Evolutionary conservation across 164 flowering plant species (phyloP).

Genomic region (Saururus chinensis): DNA sequence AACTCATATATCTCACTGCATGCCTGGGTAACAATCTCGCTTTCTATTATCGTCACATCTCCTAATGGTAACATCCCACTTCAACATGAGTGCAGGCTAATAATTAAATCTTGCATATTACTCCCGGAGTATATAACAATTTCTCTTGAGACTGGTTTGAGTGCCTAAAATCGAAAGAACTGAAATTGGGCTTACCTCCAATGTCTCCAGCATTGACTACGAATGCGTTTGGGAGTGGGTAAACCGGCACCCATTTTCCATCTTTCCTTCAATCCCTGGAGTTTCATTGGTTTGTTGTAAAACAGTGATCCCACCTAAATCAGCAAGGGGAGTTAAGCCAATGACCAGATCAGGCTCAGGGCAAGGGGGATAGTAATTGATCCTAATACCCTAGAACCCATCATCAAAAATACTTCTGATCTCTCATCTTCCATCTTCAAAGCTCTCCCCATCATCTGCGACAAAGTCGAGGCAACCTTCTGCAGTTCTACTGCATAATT

Average conservation of each 20-base stretch:
- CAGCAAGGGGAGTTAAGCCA: slow-evolving; percentile 39
- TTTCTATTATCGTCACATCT: no score
- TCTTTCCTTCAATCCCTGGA: slow-evolving; percentile 32
- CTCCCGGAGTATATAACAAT: no score
- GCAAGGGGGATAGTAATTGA: slow-evolving; percentile 34
- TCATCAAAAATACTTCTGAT: slow-evolving; percentile 15
- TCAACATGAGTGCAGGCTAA: no score
- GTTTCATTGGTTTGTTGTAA: slow-evolving; percentile 32
- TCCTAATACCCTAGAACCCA: no score
- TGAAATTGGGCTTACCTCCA: slow-evolving; percentile 26
- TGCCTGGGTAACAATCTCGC: no score
- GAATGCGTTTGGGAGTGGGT: slow-evolving; percentile 27
- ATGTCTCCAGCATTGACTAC: slow-evolving; percentile 36
- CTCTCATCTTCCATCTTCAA: slow-evolving; percentile 17
- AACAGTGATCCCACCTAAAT: slow-evolving; percentile 27
- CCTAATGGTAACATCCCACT: no score
- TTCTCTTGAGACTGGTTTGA: no score
- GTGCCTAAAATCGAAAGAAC: no score
- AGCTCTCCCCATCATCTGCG: neutral
- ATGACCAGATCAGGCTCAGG: slow-evolving; percentile 24
- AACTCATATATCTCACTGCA: no score
- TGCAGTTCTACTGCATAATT: no score
- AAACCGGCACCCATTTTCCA: slow-evolving; percentile 33
- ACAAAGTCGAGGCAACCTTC: no score
- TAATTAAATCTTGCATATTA: no score